Percentiles rank a stretch among this genome's conserved stretches.
Evolutionary conservation across 129 eudicot genomes (phyloP).

Genomic region (Helianthus tuberosus): DNA sequence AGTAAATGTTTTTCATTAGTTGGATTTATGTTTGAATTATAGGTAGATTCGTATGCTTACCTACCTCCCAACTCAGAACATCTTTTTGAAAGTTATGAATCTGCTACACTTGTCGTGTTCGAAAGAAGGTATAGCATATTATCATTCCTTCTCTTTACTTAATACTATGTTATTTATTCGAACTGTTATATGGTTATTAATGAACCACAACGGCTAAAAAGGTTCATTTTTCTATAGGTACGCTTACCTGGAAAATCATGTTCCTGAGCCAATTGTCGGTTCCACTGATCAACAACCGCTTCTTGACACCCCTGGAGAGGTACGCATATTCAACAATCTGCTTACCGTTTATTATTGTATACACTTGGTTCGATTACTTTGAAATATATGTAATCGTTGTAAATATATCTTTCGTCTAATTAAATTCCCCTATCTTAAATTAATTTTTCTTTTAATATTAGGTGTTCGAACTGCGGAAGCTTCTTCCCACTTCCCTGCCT

Average conservation of each 20-base stretch:
- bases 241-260: conserved; percentile 56
- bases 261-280: conserved; percentile 64
- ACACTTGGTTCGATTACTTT: conserved; percentile 7
- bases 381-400: conserved; percentile 8
- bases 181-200: conserved; percentile 1
- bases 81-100: conserved; percentile 49
- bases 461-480: conserved; percentile 94
- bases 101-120: conserved; percentile 81
- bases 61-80: conserved; percentile 80
- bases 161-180: neutral
- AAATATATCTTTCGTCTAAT: conserved; percentile 12
- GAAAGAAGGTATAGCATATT: conserved; percentile 69
- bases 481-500: conserved; percentile 82
- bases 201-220: conserved; percentile 13
- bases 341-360: neutral
- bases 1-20: conserved; percentile 18
- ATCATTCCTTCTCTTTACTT: conserved; percentile 16
- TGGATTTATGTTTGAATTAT: conserved; percentile 24
- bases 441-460: conserved; percentile 26
- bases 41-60: conserved; percentile 96
- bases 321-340: neutral
- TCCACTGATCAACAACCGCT: conserved; percentile 84
- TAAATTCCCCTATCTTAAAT: neutral
- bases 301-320: conserved; percentile 99
- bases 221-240: conserved; percentile 46